Evolutionary conservation across 2,329 filamentous ascomycete genomes (phyloP).

Genomic region (Trichoderma simmonsii): DNA sequence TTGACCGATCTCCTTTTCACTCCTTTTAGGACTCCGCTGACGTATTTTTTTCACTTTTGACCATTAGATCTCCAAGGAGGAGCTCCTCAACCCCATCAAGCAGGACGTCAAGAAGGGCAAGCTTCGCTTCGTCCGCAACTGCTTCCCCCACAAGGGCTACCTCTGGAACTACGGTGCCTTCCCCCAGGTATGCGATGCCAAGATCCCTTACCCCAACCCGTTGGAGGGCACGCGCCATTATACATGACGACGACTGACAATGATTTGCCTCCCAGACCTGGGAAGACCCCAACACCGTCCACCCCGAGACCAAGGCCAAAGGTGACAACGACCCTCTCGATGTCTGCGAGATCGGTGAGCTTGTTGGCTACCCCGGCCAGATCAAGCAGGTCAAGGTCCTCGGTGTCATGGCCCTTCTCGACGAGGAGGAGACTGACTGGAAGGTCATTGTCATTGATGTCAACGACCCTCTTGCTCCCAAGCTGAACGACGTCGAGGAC

Average conservation of each 20-base stretch:
- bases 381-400: constrained; percentile 99
- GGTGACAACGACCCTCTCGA: constrained; percentile 99
- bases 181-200: constrained; percentile 68
- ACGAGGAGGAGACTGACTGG: constrained; percentile 99
- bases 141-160: constrained; percentile 99
- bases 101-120: constrained; percentile 99
- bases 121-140: constrained; percentile 98
- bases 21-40: not conserved
- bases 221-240: constrained; percentile 14
- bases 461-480: constrained; percentile 92
- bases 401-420: constrained; percentile 97
- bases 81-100: constrained; percentile 98
- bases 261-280: constrained; percentile 65
- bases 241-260: not conserved
- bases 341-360: constrained; percentile 98
- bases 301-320: constrained; percentile 99
- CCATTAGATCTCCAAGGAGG: constrained; percentile 91
- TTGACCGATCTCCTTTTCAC: not conserved
- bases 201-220: constrained; percentile 16
- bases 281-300: constrained; percentile 94
- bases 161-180: constrained; percentile 99
- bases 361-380: constrained; percentile 92
- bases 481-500: constrained; percentile 98
- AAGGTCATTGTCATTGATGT: constrained; percentile 99
- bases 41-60: not conserved